Percentiles rank a stretch among this genome's conserved stretches.
These are phyloP conservation scores for Tardiomyces depauwii DNA, from an alignment of 1,139 yeast species.

Conservation along the genomic window DNA sequence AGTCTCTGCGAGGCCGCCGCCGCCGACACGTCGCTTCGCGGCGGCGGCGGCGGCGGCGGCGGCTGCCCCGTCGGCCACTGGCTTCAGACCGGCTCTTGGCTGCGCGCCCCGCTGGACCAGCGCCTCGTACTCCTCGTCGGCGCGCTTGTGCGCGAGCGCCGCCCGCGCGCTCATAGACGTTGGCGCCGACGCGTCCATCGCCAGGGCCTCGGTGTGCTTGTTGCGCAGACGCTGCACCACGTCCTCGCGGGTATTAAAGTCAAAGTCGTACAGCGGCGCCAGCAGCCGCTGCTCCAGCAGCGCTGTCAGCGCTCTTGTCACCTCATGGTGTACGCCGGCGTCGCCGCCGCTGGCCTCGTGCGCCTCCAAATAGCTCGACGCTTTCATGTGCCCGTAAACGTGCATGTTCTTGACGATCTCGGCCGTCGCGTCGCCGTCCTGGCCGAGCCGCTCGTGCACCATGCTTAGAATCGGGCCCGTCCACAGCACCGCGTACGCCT, in stretches of 20 bases:
- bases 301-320: constrained; percentile 31
- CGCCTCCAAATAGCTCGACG: constrained; percentile 44
- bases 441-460: constrained; percentile 34
- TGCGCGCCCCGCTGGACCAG: constrained; percentile 22
- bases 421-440: constrained; percentile 32
- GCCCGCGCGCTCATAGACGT: constrained; percentile 6
- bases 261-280: constrained; percentile 31
- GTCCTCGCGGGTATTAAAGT: constrained; percentile 28
- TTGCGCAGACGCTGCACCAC: constrained; percentile 16
- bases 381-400: constrained; percentile 51
- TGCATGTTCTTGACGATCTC: constrained; percentile 64
- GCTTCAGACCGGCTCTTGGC: constrained; percentile 13
- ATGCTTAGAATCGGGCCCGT: constrained; percentile 64
- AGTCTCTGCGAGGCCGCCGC: not conserved
- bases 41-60: not conserved
- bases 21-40: not conserved
- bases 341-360: constrained; percentile 18
- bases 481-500: constrained; percentile 53
- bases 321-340: constrained; percentile 22
- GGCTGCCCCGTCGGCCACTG: constrained; percentile 4
- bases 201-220: constrained; percentile 12
- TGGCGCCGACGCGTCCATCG: constrained; percentile 11
- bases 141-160: constrained; percentile 40
- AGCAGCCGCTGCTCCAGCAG: constrained; percentile 53
- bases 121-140: constrained; percentile 30